Conservation (phyloP, 495 filamentous ascomycete species). For the Neurospora sp. region DNA sequence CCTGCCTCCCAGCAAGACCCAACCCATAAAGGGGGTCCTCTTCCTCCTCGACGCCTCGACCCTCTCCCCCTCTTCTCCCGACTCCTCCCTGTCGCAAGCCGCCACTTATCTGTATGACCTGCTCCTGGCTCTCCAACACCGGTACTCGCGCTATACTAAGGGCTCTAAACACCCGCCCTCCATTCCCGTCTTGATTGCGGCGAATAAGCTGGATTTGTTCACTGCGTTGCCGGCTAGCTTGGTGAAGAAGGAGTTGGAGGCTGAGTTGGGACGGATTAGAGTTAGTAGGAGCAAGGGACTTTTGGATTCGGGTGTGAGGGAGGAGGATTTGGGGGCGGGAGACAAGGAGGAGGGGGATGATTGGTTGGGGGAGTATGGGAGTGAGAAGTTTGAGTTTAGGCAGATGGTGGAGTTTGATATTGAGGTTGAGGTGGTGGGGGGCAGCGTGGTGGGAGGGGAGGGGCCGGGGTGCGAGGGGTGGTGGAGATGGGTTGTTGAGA, state of each 20-base stretch:
- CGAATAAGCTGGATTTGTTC: conserved; percentile 93
- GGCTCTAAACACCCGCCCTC: conserved; percentile 49
- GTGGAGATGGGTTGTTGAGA: conserved; percentile 71
- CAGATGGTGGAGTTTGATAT: conserved; percentile 77
- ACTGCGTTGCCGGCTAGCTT: conserved; percentile 76
- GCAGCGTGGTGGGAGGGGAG: conserved; percentile 59
- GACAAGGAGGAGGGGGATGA: conserved; percentile 57
- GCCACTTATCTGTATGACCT: conserved; percentile 71
- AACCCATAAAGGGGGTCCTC: conserved; percentile 61
- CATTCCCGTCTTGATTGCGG: conserved; percentile 71
- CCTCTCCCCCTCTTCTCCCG: conserved; percentile 29
- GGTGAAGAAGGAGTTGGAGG: conserved; percentile 65
- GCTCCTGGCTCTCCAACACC: conserved; percentile 69
- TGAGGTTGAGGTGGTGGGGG: conserved; percentile 66
- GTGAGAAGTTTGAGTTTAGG: conserved; percentile 65
- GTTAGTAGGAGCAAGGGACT: conserved; percentile 69
- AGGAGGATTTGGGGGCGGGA: conserved; percentile 39
- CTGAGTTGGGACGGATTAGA: conserved; percentile 72
- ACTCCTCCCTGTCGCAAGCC: conserved; percentile 1
- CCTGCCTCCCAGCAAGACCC: conserved; percentile 23
- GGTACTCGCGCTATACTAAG: conserved; percentile 38
- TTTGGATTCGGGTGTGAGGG: conserved; percentile 60
- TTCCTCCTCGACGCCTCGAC: conserved; percentile 82
- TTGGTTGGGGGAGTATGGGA: conserved; percentile 71
- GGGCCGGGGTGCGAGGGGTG: conserved; percentile 63